Evolutionary conservation across 108 stramenopile species (phyloP).

Genomic region (Bacterosira constricta): DNA sequence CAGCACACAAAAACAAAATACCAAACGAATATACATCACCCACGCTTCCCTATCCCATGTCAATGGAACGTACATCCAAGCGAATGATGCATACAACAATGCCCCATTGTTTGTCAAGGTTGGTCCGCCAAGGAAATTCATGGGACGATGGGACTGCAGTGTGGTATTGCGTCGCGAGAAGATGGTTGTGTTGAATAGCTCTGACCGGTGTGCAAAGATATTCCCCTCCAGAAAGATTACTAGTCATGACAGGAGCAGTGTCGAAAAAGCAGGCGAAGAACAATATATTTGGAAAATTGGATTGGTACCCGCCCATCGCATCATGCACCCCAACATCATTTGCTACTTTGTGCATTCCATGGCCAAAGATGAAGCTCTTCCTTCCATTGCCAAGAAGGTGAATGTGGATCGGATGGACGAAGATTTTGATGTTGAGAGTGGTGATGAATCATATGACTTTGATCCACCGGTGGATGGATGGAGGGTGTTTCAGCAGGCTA

Average conservation of each 20-base stretch:
- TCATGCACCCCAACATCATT: slow-evolving; percentile 28
- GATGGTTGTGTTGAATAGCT: background rate
- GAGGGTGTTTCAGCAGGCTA: slow-evolving; percentile 33
- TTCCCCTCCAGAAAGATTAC: no score
- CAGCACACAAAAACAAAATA: slow-evolving; percentile 9
- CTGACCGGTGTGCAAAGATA: background rate
- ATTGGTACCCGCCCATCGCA: slow-evolving; percentile 28
- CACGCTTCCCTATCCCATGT: slow-evolving; percentile 39
- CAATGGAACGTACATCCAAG: slow-evolving; percentile 49
- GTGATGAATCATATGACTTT: background rate
- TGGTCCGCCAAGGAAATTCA: slow-evolving; percentile 45
- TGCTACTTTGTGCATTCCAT: no score
- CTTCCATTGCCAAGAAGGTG: slow-evolving; percentile 5
- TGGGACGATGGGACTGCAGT: slow-evolving; percentile 42
- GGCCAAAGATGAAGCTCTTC: no score
- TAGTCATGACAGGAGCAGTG: no score
- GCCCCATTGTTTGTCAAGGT: slow-evolving; percentile 39
- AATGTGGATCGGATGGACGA: slow-evolving; percentile 1
- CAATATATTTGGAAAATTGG: slow-evolving; percentile 33
- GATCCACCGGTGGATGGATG: slow-evolving; percentile 36
- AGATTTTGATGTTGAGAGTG: background rate
- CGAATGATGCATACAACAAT: slow-evolving; percentile 22
- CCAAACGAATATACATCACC: slow-evolving; percentile 19
- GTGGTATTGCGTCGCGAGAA: slow-evolving; percentile 38
- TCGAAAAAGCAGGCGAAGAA: background rate